Base-by-base conservation (phyloP, 345 rosid species). In the Eucalyptus cloeziana region DNA sequence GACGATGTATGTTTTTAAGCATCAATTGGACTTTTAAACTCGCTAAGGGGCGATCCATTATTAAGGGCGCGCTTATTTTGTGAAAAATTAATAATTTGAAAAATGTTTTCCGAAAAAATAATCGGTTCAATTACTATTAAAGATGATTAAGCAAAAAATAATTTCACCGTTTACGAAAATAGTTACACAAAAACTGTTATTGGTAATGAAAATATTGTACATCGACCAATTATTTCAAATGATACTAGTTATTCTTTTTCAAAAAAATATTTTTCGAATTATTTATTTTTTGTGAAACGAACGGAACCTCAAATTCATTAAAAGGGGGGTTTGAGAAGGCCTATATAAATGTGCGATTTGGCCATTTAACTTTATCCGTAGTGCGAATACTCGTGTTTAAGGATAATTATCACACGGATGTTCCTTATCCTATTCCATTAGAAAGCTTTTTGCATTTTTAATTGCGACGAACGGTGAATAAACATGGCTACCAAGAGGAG, bases 271-370 rank as follows among this genome's bases (percentile, higher is more conserved):
- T 19, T 7, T 52, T 21, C 10, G 2, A 52, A 52, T 52, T 0
- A 50, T 50, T 52, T 0, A 17, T 0, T 52, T 56, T 56, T 24
- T 24, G 12, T 9, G 27, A 21, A 56, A 56, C 0, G 2, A 56
- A 56, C 5, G 0, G 25, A 22, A 24, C 3, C 83, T 40, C 22
- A 5, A 71, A 37, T 44, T 71, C 83, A 10, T 37, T 30, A 27
- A 69, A 37, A 17, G 2, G 7, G 7, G 27, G 45, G 83, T 5
- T 21, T 19, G 27, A 71, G 5, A 37, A 37, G 47, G 12, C 14
- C 14, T 7, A 40, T 71, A 13, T 7, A 19, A 4, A 17, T 6
- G 27, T 22, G 27, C 8, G 4, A 33, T 69, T 69, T 69, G 80
- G 80, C 43, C 13, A 37, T 69, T 33, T 33, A 17, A 31, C 12